Evolutionary conservation across 352 stramenopile species (phyloP).

Genomic region (Phytophthora hybrid): DNA sequence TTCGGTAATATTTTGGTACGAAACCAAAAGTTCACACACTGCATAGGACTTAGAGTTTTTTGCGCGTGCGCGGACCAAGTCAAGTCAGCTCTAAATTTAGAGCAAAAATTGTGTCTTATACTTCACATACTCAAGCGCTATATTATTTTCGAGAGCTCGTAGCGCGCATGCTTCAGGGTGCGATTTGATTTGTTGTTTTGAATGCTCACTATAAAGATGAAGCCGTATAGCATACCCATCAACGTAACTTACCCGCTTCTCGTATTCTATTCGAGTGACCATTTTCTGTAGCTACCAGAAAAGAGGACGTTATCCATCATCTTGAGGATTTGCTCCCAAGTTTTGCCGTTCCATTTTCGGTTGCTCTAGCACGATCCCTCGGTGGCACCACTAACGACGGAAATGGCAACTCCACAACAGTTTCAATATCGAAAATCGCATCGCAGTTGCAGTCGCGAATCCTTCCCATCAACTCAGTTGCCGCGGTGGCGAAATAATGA

Average conservation of each 20-base stretch:
- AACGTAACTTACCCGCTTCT: background rate
- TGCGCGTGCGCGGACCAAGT: too few species aligned
- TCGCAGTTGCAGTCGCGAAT: background rate
- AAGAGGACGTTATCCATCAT: background rate
- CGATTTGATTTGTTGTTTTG: background rate
- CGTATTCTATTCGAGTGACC: too few species aligned
- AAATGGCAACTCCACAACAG: background rate
- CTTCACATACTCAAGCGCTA: too few species aligned
- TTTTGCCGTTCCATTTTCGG: conserved; percentile 7
- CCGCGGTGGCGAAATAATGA: background rate
- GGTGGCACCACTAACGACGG: background rate
- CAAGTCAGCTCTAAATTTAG: too few species aligned
- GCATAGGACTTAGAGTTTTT: too few species aligned
- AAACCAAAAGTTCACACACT: too few species aligned
- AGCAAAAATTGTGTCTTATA: too few species aligned
- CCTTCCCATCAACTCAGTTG: background rate
- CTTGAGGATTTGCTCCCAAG: background rate
- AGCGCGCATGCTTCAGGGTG: background rate
- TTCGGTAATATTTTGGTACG: too few species aligned
- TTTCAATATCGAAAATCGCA: background rate
- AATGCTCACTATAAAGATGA: background rate
- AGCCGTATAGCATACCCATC: background rate
- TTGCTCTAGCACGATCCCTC: conserved; percentile 5
- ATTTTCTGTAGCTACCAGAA: background rate
- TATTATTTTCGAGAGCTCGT: too few species aligned